A percentile compares a stretch with the other conserved stretches of the same genome.
phyloP scores from a whole-genome alignment of 169 alveolate species.

The Eimeria falciformis region DNA sequence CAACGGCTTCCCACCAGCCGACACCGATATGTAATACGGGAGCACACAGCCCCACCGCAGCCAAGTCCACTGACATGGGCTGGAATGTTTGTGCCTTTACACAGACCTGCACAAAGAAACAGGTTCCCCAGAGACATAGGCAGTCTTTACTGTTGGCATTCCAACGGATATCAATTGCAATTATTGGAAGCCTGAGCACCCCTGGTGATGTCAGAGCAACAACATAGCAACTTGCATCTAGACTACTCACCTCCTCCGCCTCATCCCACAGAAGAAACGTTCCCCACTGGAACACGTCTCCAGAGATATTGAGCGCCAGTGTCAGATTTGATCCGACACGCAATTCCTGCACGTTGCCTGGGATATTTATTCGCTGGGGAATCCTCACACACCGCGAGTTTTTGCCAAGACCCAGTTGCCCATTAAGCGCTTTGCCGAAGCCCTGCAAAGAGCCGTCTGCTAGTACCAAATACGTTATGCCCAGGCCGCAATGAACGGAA shows the following conservation, averaged over 20 bases:
- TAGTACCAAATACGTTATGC: not conserved
- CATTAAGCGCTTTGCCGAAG: slow-evolving; percentile 21
- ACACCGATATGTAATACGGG: not conserved
- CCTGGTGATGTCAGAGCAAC: not conserved
- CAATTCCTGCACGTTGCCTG: not conserved
- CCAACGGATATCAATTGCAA: not conserved
- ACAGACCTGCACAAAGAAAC: slow-evolving; percentile 35
- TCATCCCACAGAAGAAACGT: slow-evolving; percentile 46
- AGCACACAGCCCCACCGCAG: not conserved
- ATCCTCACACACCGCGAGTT: not conserved
- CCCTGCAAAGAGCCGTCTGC: not conserved
- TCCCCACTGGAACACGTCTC: slow-evolving; percentile 53
- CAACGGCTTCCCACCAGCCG: slow-evolving; percentile 67
- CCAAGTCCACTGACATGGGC: slow-evolving; percentile 43
- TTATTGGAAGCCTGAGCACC: not conserved
- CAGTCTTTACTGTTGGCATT: not conserved
- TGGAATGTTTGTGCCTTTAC: slow-evolving; percentile 35
- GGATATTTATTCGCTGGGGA: not conserved
- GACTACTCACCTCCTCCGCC: slow-evolving; percentile 22
- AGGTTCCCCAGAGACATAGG: not conserved
- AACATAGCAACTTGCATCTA: not conserved
- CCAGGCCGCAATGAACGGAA: slow-evolving; percentile 15
- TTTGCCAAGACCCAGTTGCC: slow-evolving; percentile 41
- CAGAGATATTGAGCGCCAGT: slow-evolving; percentile 5
- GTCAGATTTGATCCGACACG: slow-evolving; percentile 9